These are phyloP conservation scores for Ganoderma resinaceum DNA, from an alignment of 1,284 basidiomycete species.

Conservation along the genomic window DNA sequence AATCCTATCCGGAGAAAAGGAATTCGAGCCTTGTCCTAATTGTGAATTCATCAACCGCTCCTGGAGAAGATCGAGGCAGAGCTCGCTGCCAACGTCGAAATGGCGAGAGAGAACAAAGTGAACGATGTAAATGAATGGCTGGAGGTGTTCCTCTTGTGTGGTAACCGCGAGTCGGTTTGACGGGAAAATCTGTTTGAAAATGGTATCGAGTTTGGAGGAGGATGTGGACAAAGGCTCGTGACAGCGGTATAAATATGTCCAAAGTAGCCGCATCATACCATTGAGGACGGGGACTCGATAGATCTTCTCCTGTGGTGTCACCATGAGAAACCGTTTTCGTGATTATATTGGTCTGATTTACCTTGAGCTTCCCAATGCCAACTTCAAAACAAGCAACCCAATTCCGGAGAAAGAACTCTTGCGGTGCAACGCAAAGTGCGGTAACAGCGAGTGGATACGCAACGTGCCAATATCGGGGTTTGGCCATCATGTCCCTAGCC, in stretches of 20 bases:
- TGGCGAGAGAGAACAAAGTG: conserved; percentile 89
- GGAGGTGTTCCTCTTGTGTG: conserved; percentile 79
- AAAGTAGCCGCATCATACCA: conserved; percentile 84
- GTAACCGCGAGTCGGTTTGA: conserved; percentile 67
- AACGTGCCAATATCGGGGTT: conserved; percentile 90
- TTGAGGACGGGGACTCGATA: conserved; percentile 82
- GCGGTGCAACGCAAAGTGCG: conserved; percentile 87
- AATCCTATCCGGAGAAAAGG: conserved; percentile 76
- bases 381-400: conserved; percentile 81
- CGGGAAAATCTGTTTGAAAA: conserved; percentile 87
- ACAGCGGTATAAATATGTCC: conserved; percentile 96
- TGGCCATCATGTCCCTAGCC: conserved; percentile 86
- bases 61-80: conserved; percentile 82
- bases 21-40: conserved; percentile 49
- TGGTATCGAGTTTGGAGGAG: conserved; percentile 77
- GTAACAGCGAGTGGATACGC: conserved; percentile 90
- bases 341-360: conserved; percentile 36
- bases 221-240: conserved; percentile 85
- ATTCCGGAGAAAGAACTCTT: conserved; percentile 84
- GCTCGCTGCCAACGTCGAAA: conserved; percentile 86
- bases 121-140: conserved; percentile 80
- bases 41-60: conserved; percentile 59
- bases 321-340: background rate
- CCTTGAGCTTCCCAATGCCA: conserved; percentile 83
- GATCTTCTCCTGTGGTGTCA: conserved; percentile 72